Evolutionary conservation across 345 rosid genomes (phyloP).

Genomic region (Eucalyptus erythrocorys): DNA sequence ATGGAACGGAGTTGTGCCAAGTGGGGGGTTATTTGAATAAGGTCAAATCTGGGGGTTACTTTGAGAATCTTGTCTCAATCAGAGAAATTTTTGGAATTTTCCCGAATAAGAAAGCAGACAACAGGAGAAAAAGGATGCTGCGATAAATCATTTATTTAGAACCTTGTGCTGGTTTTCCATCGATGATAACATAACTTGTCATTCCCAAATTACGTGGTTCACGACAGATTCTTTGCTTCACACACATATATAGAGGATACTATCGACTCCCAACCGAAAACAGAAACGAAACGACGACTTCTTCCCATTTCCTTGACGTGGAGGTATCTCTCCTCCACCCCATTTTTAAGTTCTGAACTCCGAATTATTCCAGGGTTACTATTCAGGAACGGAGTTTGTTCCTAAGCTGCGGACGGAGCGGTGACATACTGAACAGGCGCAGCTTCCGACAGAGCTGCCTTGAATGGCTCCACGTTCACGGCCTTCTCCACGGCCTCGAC

Average conservation of each 20-base stretch:
- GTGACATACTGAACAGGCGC: constrained; percentile 27
- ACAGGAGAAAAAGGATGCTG: neutral
- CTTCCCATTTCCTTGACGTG: neutral
- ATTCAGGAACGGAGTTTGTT: neutral
- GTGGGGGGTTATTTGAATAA: neutral
- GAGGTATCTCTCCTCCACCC: neutral
- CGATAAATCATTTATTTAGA: neutral
- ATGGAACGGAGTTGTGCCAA: neutral
- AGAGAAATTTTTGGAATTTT: neutral
- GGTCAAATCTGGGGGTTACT: neutral
- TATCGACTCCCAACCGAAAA: neutral
- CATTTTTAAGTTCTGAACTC: neutral
- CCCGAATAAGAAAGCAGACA: neutral
- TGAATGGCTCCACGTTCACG: constrained; percentile 18
- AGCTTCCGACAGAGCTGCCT: constrained; percentile 40
- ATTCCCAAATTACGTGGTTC: neutral
- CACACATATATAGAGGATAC: neutral
- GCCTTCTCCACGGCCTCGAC: neutral
- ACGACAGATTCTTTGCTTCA: neutral
- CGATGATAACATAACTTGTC: neutral
- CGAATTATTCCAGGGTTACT: neutral
- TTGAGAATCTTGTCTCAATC: neutral
- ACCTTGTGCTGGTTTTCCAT: neutral
- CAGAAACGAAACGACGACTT: neutral
- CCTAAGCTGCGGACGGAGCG: constrained; percentile 65